Base-by-base conservation (phyloP, 495 filamentous ascomycete species). In the Penicillium verhagenii region DNA sequence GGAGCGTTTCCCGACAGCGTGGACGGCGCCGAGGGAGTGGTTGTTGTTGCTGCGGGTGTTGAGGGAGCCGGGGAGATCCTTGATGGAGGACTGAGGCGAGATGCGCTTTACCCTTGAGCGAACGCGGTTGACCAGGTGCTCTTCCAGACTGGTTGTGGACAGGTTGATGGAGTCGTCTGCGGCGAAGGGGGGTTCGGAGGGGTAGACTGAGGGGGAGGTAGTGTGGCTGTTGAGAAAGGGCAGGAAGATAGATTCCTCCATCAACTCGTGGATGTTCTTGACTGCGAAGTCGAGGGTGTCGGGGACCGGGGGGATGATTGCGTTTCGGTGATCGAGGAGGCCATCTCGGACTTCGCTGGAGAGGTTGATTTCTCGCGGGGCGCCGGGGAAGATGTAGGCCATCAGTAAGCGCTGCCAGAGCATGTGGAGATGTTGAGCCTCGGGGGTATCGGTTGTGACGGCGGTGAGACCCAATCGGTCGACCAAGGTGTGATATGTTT, bases 291-390 rank as follows among this genome's bases (percentile, higher is more conserved):
- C 90, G 21, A 99, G 78, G 28, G 84, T 81, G 45, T 87, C 81
- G 4, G 94, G 95, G 19, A 79, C 68, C 0, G 94, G 95, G 6
- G 95, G 90, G 3, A 75, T 72, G n/a, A 77, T 66, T 9, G 74
- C 69, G 31, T 80, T 78, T 6, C 84, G 77, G 43, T 90, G 77
- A 11, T 77, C 78, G 14, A 99, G 74, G 25, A 99, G 76, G 16
- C 81, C 77, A 61, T 97, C 90, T 4, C 95, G 88, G 26, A 97
- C 89, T 56, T 87, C 82, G 31, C 86, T 84, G 14, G 93, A 91
- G 25, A 99, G 82, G 61, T 99, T 99, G 64, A 98, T 92, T 68
- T 98, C 91, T 33, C 90, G 84, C 1, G 89, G 88, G 8, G 90
- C 85, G 54, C 88, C 93, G 14, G 78, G 79, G 44, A 75, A 55